A percentile compares a stretch with the other conserved stretches of the same genome.
These are phyloP conservation scores for Meripilus lineatus DNA, from an alignment of 1,284 basidiomycete genomes.

Conservation along the genomic window DNA sequence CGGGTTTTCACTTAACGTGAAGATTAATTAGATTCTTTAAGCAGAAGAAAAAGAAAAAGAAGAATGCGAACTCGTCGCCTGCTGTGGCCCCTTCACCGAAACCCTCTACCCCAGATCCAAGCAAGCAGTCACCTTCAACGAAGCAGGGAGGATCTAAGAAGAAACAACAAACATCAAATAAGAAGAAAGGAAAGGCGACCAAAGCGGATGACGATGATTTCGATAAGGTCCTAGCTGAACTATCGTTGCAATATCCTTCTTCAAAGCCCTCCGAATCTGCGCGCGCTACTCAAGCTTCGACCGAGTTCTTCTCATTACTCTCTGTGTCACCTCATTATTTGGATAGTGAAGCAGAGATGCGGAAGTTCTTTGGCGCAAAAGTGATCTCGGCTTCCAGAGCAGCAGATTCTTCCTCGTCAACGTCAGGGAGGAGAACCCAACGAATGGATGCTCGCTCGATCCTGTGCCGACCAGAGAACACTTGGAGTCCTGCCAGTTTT, in stretches of 20 bases:
- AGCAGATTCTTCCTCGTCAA: conserved; percentile 30
- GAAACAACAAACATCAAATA: conserved; percentile 33
- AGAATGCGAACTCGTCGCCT: conserved; percentile 26
- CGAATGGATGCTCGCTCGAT: conserved; percentile 45
- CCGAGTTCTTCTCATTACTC: conserved; percentile 54
- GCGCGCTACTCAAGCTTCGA: conserved; percentile 23
- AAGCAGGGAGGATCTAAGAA: conserved; percentile 40
- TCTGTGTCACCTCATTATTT: conserved; percentile 75
- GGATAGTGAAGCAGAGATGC: conserved; percentile 84
- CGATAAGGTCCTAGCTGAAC: conserved; percentile 77
- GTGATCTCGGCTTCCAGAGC: conserved; percentile 65
- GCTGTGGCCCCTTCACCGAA: conserved; percentile 11
- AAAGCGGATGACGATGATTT: conserved; percentile 73
- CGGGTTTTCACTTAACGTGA: not conserved
- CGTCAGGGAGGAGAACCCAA: conserved; percentile 16
- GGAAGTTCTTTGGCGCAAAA: conserved; percentile 88
- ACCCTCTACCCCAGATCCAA: conserved; percentile 8
- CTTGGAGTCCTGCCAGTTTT: conserved; percentile 59
- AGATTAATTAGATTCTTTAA: conserved; percentile 3
- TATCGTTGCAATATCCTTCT: conserved; percentile 70
- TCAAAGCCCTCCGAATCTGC: conserved; percentile 30
- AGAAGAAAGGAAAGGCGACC: conserved; percentile 47
- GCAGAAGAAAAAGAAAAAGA: conserved; percentile 52
- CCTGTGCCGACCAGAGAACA: conserved; percentile 55
- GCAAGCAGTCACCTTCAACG: conserved; percentile 21